Evolutionary conservation across 2,329 filamentous ascomycete species (phyloP), one percentile per base, ranked within the genome.

Genomic region (Exutisphaerella laricina): DNA sequence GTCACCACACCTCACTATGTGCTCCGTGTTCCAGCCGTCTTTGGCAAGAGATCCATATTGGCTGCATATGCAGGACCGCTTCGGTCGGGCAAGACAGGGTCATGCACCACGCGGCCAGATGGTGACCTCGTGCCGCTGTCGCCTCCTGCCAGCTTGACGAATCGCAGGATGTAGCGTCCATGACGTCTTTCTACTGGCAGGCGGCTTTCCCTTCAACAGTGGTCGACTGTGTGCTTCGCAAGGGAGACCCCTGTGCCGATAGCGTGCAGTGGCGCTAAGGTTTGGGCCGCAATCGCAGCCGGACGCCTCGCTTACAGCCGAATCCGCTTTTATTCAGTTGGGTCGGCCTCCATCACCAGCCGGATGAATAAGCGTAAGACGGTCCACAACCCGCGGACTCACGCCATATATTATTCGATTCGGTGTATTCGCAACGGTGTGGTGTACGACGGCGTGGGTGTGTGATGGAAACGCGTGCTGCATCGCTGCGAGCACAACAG

Each of bases 181-280:
- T 43, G 26, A 49, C 39, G 31, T 39, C 34, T 31, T 51, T 32
- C 47, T 41, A 49, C 38, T 51, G 50, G 50, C 46, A 48, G 48
- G 42, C 41, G 38, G 22, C 37, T 22, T 25, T 25, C 43, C 41
- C 44, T 44, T 50, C 45, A 45, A 48, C 45, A 50, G 31, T 44
- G 32, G 30, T 41, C 13, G 17, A 25, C 36, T 33, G 40, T 39
- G 37, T 45, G 44, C 41, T 44, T 35, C 41, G 30, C 20, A 38
- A 21, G 42, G 41, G 30, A 32, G 21, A 30, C 30, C 41, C 23
- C 6, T 7, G 23, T 26, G 39, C 18, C 16, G 34, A 32, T 20
- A 44, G 39, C 38, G 40, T 41, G 30, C 39, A 22, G 20, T 34
- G 45, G 46, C 48, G 46, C 54, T 52, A 48, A 52, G 50, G 54